Evolutionary conservation across 352 stramenopile genomes (phyloP).

Genomic region (Phytophthora agathidicida): DNA sequence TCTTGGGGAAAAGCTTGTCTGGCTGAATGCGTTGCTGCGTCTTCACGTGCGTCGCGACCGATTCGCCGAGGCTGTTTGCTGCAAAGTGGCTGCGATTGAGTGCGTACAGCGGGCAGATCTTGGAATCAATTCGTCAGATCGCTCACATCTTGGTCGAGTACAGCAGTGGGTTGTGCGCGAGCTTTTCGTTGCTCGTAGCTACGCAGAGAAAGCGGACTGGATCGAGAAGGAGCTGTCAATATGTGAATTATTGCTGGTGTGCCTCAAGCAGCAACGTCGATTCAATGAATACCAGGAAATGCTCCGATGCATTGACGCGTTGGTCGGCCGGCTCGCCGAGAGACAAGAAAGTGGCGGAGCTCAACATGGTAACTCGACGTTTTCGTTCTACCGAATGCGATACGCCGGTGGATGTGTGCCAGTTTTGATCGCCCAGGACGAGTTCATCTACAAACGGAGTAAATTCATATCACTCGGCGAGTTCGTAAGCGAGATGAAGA

Average conservation of each 20-base stretch:
- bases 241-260: constrained; percentile 51
- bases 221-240: constrained; percentile 58
- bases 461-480: constrained; percentile 72
- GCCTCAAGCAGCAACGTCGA: constrained; percentile 37
- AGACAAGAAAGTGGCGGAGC: constrained; percentile 18
- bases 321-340: constrained; percentile 37
- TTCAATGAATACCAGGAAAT: constrained; percentile 60
- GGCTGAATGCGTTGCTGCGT: constrained; percentile 62
- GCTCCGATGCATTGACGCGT: constrained; percentile 44
- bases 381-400: constrained; percentile 64
- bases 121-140: constrained; percentile 1
- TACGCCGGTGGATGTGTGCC: constrained; percentile 63
- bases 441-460: constrained; percentile 81
- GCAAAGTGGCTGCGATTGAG: constrained; percentile 56
- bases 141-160: constrained; percentile 3
- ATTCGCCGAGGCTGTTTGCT: constrained; percentile 68
- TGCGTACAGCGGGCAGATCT: constrained; percentile 27
- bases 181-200: constrained; percentile 42
- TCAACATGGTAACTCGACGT: constrained; percentile 19
- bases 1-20: constrained; percentile 60
- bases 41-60: constrained; percentile 49
- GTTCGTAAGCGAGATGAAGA: constrained; percentile 70
- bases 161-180: constrained; percentile 49
- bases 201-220: constrained; percentile 56
- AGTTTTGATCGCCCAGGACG: constrained; percentile 38